Conservation (phyloP, 2,329 filamentous ascomycete genomes). For the Colletotrichum eleusines region DNA sequence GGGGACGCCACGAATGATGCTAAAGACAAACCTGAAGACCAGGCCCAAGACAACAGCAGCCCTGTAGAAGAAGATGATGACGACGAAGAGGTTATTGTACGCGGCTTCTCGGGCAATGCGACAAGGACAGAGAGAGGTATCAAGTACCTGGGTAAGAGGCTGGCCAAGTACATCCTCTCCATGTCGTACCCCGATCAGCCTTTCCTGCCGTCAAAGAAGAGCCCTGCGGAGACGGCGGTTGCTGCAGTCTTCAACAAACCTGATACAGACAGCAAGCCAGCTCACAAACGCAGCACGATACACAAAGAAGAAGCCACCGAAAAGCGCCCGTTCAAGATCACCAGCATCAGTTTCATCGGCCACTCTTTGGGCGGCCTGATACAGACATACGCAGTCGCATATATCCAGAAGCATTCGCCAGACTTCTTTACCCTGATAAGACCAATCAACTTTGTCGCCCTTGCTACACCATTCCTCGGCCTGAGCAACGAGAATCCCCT, state of each 20-base stretch:
- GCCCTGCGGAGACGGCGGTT: slow-evolving; percentile 55
- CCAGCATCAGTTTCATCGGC: slow-evolving; percentile 93
- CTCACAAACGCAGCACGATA: slow-evolving; percentile 73
- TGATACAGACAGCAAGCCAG: slow-evolving; percentile 57
- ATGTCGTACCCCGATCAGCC: slow-evolving; percentile 96
- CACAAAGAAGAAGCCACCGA: slow-evolving; percentile 55
- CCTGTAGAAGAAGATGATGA: slow-evolving; percentile 52
- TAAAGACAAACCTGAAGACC: not conserved
- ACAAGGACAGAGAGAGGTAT: slow-evolving; percentile 94
- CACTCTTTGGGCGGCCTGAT: slow-evolving; percentile 92
- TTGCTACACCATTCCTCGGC: slow-evolving; percentile 90
- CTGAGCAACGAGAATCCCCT: slow-evolving; percentile 97
- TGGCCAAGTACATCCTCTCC: slow-evolving; percentile 89
- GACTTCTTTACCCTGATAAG: slow-evolving; percentile 88
- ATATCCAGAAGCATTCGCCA: slow-evolving; percentile 96
- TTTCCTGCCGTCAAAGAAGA: slow-evolving; percentile 75
- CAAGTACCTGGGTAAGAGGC: slow-evolving; percentile 93
- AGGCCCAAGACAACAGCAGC: slow-evolving; percentile 27
- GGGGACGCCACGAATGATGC: slow-evolving; percentile 9
- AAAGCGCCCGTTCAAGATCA: slow-evolving; percentile 80
- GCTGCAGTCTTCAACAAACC: slow-evolving; percentile 50
- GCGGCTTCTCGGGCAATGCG: slow-evolving; percentile 90
- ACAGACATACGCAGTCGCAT: slow-evolving; percentile 94
- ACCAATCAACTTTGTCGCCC: slow-evolving; percentile 89
- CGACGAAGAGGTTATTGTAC: slow-evolving; percentile 87